A percentile compares a stretch with the other conserved stretches of the same genome.
Conservation (phyloP, 2,329 filamentous ascomycete genomes). For the Clarireedia monteithiana region DNA sequence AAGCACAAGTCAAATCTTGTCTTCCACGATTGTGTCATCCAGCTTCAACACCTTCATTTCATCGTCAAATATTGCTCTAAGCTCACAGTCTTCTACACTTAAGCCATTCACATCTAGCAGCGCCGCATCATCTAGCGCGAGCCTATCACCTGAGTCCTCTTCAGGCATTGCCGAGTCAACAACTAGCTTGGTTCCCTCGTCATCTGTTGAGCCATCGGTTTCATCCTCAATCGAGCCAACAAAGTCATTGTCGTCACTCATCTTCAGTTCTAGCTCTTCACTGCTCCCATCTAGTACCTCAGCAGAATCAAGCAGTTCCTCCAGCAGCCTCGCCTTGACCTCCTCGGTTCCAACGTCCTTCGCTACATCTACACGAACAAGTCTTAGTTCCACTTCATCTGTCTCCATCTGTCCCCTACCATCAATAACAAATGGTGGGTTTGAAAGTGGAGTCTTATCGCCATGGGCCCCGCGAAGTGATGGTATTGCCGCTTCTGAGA, state of each 20-base stretch:
- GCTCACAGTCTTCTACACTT: not conserved
- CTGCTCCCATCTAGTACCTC: not conserved
- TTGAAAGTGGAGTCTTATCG: not conserved
- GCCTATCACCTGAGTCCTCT: not conserved
- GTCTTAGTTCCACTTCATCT: not conserved
- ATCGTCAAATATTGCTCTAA: not conserved
- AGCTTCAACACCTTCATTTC: too few species aligned
- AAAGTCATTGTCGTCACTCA: too few species aligned
- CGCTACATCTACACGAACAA: not conserved
- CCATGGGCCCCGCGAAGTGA: constrained; percentile 2
- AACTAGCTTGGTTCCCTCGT: not conserved
- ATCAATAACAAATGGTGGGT: constrained; percentile 6
- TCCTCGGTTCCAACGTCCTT: not conserved
- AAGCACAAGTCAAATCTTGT: too few species aligned
- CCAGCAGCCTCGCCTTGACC: not conserved
- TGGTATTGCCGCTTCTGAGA: not conserved
- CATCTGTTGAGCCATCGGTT: not conserved
- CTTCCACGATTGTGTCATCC: too few species aligned
- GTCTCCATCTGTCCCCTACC: not conserved
- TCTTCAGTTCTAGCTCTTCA: not conserved
- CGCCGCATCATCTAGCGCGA: not conserved
- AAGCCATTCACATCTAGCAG: not conserved
- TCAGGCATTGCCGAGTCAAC: not conserved
- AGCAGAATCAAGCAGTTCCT: not conserved
- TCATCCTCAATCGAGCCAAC: not conserved